Evolutionary conservation across 2,329 filamentous ascomycete genomes (phyloP), one percentile per base, ranked within the genome.

Genomic region (Beauveria sp.): DNA sequence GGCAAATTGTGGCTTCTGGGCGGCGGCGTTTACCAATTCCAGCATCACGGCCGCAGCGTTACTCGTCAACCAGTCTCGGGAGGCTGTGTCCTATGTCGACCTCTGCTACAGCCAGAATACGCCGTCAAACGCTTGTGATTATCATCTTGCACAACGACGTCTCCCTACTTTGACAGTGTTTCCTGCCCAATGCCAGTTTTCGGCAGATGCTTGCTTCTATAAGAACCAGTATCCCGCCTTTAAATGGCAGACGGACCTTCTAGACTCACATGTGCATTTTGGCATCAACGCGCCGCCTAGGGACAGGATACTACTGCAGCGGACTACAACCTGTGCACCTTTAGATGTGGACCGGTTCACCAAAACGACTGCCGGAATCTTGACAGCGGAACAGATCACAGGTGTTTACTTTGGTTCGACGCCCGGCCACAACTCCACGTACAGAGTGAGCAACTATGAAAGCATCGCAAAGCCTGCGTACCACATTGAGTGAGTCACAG

Each of bases 361-460:
- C 9, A 37, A 4, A 22, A 20, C 22, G n/a, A 53, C 30, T 14
- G 5, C 28, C 2, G 50, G 50, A 1, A 8, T 14, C 14, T 24
- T 53, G 50, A 24, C 3, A 22, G 50, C 14, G 5, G 56, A 59
- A 51, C 12, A 24, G 5, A 34, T 59, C 46, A 52, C 56, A 22
- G 56, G 46, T 6, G 34, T 52, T 14, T 59, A 52, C 56, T 51
- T 59, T 59, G 46, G 56, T 50, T 34, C 46, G 1, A 5, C 18
- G 20, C 46, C 16, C 12, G 9, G 20, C 46, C 30, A 59, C 8
- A 59, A 59, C 24, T 43, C 41, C 9, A 59, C 56, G n/a, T 59
- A 59, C 56, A 50, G 34, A 6, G 56, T 59, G 46, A 59, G 56
- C 56, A 59, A 30, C 26, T 50, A 50, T 40, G 44, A 59, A 20